Evolutionary conservation across 139 green algal genomes (phyloP), one percentile per base, ranked within the genome.

Genomic region (Mychonastes homosphaera): DNA sequence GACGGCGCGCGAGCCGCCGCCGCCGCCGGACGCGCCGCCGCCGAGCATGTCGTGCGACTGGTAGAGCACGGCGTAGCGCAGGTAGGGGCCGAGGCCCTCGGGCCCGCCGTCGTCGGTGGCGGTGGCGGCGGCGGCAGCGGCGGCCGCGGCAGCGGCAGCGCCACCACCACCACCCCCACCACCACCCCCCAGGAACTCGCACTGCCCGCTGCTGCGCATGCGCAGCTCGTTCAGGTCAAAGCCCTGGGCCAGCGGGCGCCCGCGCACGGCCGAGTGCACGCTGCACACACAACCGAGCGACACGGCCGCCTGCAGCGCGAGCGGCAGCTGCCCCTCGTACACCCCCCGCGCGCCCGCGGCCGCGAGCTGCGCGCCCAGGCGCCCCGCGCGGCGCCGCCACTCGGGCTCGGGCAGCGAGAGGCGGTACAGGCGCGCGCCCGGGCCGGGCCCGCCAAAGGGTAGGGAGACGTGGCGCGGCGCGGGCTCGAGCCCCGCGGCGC

Each of bases 301-400:
- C 56, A 94, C 74, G 30, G 81, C 66, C 10, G 83, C 79, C 23
- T 74, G 54, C 54, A 83, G 58, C 7, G 65, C 58, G 24, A 87
- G 68, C 0, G 85, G 80, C 51, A 95, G 58, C 5, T 84, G 76
- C 29, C 77, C 81, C 72, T 96, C 82, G 23, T 76, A 96, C 18
- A 89, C 79, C 24, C 73, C 84, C 19, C 59, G 27, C 19, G 59
- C 59, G 13, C 59, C 59, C 10, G 48, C 59, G 32, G 26, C 33
- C 38, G 59, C 41, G 24, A 67, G 49, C 36, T 67, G 59, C 49
- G 59, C 49, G 1, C 69, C 65, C 53, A 95, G 63, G 18, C 74
- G 61, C 6, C 40, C 30, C 24, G 64, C 51, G 3, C 52, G 18
- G 7, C 47, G 2, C 30, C 58, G 61, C 72, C 83, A 94, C 26